These are phyloP conservation scores for Anisogramma anomala DNA, from an alignment of 2,329 filamentous ascomycete species.

Conservation along the genomic window DNA sequence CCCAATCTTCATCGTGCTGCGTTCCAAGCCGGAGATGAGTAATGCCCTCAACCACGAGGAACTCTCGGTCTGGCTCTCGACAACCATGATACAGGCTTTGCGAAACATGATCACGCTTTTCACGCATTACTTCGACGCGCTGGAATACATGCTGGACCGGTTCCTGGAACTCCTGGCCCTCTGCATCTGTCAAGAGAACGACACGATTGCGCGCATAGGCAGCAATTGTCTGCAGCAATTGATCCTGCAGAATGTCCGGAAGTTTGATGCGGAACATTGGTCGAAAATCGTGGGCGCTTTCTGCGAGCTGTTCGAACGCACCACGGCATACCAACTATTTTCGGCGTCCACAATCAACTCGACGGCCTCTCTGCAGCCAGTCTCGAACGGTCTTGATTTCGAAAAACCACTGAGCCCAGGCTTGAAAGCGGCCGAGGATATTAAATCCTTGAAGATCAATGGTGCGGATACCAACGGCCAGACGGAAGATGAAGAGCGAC, in stretches of 20 bases:
- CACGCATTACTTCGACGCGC: constrained; percentile 91
- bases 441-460: constrained; percentile 51
- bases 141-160: constrained; percentile 97
- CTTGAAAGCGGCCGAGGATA: constrained; percentile 31
- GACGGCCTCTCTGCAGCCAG: constrained; percentile 38
- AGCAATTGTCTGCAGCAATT: constrained; percentile 97
- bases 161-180: constrained; percentile 88
- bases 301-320: constrained; percentile 87
- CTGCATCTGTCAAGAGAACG: constrained; percentile 98
- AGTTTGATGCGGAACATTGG: constrained; percentile 84
- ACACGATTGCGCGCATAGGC: constrained; percentile 93
- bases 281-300: constrained; percentile 89
- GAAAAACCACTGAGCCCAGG: constrained; percentile 31
- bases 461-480: constrained; percentile 34
- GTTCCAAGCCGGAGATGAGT: constrained; percentile 91
- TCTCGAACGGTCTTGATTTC: constrained; percentile 42
- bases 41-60: constrained; percentile 95
- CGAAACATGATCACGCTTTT: constrained; percentile 98
- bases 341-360: constrained; percentile 57
- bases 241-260: constrained; percentile 89
- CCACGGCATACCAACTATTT: constrained; percentile 90
- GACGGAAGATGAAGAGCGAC: constrained; percentile 21
- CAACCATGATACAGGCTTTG: constrained; percentile 96
- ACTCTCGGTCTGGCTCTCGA: constrained; percentile 95
- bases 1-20: constrained; percentile 95